These are phyloP conservation scores for Talaromyces atroroseus DNA, from an alignment of 2,329 filamentous ascomycete species.

Conservation along the genomic window DNA sequence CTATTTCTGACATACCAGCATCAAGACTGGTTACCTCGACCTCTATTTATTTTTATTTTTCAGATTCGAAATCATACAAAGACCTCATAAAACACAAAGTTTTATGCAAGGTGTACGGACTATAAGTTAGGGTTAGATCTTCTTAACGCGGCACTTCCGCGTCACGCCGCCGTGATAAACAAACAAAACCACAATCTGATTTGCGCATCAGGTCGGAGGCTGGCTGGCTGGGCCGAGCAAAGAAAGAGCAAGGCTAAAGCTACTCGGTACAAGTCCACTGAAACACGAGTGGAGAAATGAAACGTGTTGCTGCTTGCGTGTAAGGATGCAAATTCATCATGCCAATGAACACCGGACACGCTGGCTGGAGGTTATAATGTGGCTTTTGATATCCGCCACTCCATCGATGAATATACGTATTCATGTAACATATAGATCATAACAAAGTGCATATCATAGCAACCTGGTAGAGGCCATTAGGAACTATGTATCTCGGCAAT, in stretches of 20 bases:
- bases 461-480: not conserved
- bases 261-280: not conserved
- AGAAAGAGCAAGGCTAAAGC: not conserved
- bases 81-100: too few relatives aligned
- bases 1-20: too few relatives aligned
- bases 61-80: too few relatives aligned
- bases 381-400: not conserved
- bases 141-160: too few relatives aligned
- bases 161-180: too few relatives aligned
- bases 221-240: not conserved
- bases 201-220: not conserved
- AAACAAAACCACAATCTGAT: too few relatives aligned
- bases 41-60: too few relatives aligned
- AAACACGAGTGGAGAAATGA: conserved; percentile 9
- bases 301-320: not conserved
- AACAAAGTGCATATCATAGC: not conserved
- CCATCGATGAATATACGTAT: not conserved
- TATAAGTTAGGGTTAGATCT: too few relatives aligned
- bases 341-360: conserved; percentile 10
- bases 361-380: not conserved
- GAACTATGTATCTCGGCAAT: conserved; percentile 5
- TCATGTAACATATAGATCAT: not conserved
- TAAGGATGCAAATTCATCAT: not conserved
- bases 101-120: too few relatives aligned
- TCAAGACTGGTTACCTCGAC: too few relatives aligned